Conservation (phyloP, 2,329 filamentous ascomycete genomes). For the Exophiala bonariae region DNA sequence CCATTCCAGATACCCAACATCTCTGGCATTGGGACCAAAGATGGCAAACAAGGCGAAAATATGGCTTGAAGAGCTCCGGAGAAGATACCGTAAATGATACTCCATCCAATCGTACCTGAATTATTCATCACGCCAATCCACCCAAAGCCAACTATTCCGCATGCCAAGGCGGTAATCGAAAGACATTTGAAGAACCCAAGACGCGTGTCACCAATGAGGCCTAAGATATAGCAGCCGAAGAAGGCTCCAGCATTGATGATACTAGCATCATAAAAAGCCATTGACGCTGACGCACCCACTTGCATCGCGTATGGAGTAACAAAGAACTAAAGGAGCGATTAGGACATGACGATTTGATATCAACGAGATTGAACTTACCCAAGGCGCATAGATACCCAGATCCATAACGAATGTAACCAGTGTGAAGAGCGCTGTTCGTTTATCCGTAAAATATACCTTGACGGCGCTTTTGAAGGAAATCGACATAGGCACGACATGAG, state of each 20-base stretch:
- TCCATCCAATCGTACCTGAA: constrained; percentile 32
- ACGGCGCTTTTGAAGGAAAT: constrained; percentile 23
- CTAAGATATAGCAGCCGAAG: constrained; percentile 36
- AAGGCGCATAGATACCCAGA: constrained; percentile 22
- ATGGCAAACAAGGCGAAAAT: constrained; percentile 18
- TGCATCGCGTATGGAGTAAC: constrained; percentile 25
- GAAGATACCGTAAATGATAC: constrained; percentile 34
- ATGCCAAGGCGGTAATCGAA: constrained; percentile 23
- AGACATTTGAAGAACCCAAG: constrained; percentile 34
- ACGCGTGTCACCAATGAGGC: constrained; percentile 33
- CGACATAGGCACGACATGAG: neutral
- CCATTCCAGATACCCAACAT: constrained; percentile 21
- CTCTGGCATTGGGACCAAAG: constrained; percentile 13
- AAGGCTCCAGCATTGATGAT: constrained; percentile 36
- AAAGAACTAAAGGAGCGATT: constrained; percentile 19
- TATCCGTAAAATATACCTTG: constrained; percentile 24
- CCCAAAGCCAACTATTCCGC: constrained; percentile 32
- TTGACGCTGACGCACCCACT: constrained; percentile 23
- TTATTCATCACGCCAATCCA: constrained; percentile 29
- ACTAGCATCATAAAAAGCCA: constrained; percentile 30
- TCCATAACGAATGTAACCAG: constrained; percentile 24
- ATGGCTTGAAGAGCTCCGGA: constrained; percentile 26
- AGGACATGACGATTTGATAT: constrained; percentile 34
- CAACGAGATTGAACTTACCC: constrained; percentile 30
- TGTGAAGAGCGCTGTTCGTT: constrained; percentile 2